Base-by-base conservation (phyloP, 1,284 basidiomycete species). In the Sutorius eximius region DNA sequence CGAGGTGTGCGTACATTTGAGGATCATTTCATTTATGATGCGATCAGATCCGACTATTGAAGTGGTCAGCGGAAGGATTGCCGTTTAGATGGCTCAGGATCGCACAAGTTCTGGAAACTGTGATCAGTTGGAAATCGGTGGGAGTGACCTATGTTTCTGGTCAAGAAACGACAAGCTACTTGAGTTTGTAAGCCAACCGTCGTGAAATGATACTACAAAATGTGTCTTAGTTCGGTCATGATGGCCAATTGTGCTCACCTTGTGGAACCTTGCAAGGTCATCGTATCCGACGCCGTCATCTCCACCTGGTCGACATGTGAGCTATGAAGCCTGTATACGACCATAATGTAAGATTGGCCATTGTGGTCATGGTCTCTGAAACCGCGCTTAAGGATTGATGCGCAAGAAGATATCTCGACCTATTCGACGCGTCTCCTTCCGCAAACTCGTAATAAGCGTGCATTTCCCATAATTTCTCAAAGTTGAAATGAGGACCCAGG, bases 21-120 rank as follows among this genome's bases (percentile, higher is more conserved):
- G 76, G 45, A 79, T 77, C 75, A 77, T 77, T 62, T 77, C 77
- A 59, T 78, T 74, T 20, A 78, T 71, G 41, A 80, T 73, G 42
- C 76, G 69, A 58, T 80, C 76, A 3, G 75, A 71, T 11, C 79
- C 78, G n/a, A 78, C 74, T 74, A 42, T 54, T 41, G 40, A 51
- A 42, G 32, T 15, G 24, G 29, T 60, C 16, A 59, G 55, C 30
- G 22, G 7, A 37, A 40, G 38, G 22, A 27, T 36, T 42, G 40
- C 16, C 16, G 18, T 55, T 37, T 36, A 40, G 27, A 48, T 45
- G 6, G 47, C 34, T 41, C n/a, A 2, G 15, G 22, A 38, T 50
- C 65, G 48, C 53, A 77, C 76, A 68, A 4, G 77, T 78, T 24
- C 76, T 70, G 10, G 78, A 79, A 12, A 79, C 64, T 9, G 72